Conservation (phyloP, 768 basidiomycete genomes). For the Dentipellis fragilis region DNA sequence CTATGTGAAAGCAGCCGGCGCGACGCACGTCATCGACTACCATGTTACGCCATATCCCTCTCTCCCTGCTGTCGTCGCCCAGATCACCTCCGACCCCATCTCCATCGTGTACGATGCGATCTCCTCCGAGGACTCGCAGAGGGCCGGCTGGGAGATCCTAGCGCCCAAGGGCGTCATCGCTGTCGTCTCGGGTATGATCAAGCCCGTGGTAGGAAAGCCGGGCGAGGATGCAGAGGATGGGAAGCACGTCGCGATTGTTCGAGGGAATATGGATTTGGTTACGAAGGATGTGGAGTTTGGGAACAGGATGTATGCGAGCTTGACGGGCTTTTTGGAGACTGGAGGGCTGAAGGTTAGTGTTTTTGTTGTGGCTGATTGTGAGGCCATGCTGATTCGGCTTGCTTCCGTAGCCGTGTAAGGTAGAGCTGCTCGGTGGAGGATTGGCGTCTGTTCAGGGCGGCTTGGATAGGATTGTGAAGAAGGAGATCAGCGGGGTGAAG, state of each 20-base stretch:
- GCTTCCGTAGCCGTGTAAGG: no score
- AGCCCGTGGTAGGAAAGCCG: neutral
- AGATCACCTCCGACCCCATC: conserved; percentile 9
- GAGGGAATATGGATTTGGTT: neutral
- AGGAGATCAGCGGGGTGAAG: conserved; percentile 34
- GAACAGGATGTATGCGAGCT: neutral
- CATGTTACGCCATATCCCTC: neutral
- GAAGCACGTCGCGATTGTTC: neutral
- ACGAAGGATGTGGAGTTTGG: neutral
- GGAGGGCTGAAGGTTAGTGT: no score
- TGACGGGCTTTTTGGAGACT: conserved; percentile 1
- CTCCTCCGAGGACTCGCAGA: conserved; percentile 7
- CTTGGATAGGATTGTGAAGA: conserved; percentile 18
- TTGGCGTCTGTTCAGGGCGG: no score
- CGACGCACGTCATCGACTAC: conserved; percentile 14
- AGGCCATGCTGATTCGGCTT: no score
- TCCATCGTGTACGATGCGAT: conserved; percentile 12
- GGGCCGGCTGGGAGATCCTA: conserved; percentile 9
- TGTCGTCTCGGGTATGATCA: neutral
- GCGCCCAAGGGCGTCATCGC: conserved; percentile 7
- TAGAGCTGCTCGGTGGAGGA: no score
- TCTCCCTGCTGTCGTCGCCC: conserved; percentile 4
- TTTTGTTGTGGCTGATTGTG: no score
- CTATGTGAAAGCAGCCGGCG: conserved; percentile 7
- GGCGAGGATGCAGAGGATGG: conserved; percentile 1